Evolutionary conservation across 164 flowering plant genomes (phyloP).

Genomic region (Pachysandra terminalis): DNA sequence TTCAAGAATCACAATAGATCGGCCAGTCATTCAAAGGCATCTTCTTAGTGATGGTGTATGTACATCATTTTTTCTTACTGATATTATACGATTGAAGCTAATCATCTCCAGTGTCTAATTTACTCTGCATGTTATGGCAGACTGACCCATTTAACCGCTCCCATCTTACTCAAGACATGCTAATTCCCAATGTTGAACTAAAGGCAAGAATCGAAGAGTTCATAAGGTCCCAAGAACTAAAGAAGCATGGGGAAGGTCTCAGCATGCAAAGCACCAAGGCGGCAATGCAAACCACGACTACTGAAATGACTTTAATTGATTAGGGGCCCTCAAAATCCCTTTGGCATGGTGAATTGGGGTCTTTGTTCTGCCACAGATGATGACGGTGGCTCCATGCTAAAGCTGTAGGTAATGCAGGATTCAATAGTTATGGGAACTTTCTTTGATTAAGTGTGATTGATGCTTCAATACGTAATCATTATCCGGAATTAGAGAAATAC

Average conservation of each 20-base stretch:
- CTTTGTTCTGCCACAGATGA: background rate
- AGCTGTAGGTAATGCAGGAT: too few species aligned
- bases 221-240: slow-evolving; percentile 46
- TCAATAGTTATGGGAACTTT: too few species aligned
- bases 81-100: too few species aligned
- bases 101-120: background rate
- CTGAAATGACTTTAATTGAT: slow-evolving; percentile 40
- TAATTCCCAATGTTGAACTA: slow-evolving; percentile 72
- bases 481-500: too few species aligned
- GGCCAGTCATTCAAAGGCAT: slow-evolving; percentile 93
- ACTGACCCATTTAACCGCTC: slow-evolving; percentile 96
- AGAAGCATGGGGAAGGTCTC: slow-evolving; percentile 33
- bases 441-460: too few species aligned
- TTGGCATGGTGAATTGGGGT: background rate
- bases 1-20: slow-evolving; percentile 79
- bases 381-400: background rate
- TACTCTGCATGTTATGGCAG: slow-evolving; percentile 33
- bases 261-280: slow-evolving; percentile 37
- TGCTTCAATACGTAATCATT: too few species aligned
- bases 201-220: slow-evolving; percentile 82
- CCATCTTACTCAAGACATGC: slow-evolving; percentile 88
- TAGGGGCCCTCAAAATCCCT: background rate
- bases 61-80: background rate
- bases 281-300: slow-evolving; percentile 37
- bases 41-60: slow-evolving; percentile 87